Percentiles rank a stretch among this genome's conserved stretches.
Conservation (phyloP, 2,329 filamentous ascomycete species). For the Dothideomycetes sp. region DNA sequence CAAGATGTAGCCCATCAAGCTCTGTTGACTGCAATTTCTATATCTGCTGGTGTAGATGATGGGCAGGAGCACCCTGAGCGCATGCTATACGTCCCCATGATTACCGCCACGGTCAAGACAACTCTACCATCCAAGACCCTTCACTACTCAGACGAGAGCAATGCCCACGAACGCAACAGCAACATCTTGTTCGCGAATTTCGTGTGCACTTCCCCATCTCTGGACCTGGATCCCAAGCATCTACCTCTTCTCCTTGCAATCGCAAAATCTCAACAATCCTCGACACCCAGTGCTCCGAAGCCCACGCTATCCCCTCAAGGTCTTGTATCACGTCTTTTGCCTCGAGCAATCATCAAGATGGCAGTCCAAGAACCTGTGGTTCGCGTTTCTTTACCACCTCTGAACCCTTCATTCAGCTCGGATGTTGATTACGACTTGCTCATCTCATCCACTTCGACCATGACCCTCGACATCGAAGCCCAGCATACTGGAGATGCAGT, state of each 20-base stretch:
- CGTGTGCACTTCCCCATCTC: constrained; percentile 87
- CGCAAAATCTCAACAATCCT: constrained; percentile 38
- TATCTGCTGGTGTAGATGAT: constrained; percentile 85
- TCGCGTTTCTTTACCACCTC: constrained; percentile 74
- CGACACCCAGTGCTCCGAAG: constrained; percentile 4
- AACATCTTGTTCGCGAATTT: constrained; percentile 96
- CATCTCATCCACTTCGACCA: constrained; percentile 87
- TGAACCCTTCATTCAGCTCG: constrained; percentile 45
- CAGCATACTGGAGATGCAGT: constrained; percentile 83
- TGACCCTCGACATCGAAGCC: constrained; percentile 87
- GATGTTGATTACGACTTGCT: constrained; percentile 86
- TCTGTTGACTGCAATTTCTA: constrained; percentile 79
- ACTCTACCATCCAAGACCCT: constrained; percentile 92
- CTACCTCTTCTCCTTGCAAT: constrained; percentile 75
- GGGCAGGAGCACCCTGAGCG: constrained; percentile 77
- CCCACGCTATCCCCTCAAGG: constrained; percentile 13
- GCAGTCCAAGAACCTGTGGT: constrained; percentile 95
- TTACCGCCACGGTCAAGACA: constrained; percentile 87
- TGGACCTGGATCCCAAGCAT: constrained; percentile 87
- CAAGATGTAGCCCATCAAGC: constrained; percentile 93
- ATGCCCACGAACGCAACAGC: constrained; percentile 72
- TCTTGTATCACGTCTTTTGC: constrained; percentile 82
- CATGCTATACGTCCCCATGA: constrained; percentile 90
- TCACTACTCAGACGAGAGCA: constrained; percentile 58
- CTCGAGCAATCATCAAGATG: constrained; percentile 88